A percentile compares a stretch with the other conserved stretches of the same genome.
Evolutionary conservation across 352 stramenopile genomes (phyloP).

Genomic region (Globisporangium spiculum): DNA sequence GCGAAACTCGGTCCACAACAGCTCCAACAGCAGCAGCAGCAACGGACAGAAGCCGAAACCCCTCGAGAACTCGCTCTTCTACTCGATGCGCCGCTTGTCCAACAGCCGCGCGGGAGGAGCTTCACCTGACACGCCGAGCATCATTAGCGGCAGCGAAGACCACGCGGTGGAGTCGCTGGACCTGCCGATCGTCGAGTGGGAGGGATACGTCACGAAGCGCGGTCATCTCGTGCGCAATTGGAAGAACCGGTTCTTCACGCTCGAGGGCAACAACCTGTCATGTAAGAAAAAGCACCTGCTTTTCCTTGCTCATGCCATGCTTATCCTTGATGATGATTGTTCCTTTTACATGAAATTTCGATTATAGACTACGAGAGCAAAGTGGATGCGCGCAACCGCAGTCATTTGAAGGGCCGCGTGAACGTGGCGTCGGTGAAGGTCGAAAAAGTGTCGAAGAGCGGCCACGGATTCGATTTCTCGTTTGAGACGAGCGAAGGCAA

Average conservation of each 20-base stretch:
- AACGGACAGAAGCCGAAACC: conserved; percentile 39
- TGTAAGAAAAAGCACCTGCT: conserved; percentile 31
- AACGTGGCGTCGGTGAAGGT: conserved; percentile 73
- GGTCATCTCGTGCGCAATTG: conserved; percentile 86
- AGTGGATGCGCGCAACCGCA: conserved; percentile 82
- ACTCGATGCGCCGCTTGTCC: conserved; percentile 44
- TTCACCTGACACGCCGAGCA: conserved; percentile 8
- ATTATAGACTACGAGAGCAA: conserved; percentile 84
- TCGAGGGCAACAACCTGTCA: conserved; percentile 83
- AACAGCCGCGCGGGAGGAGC: conserved; percentile 34
- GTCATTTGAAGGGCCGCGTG: conserved; percentile 82
- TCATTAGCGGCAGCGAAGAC: conserved; percentile 33
- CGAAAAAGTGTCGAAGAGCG: conserved; percentile 76
- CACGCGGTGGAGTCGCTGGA: conserved; percentile 76
- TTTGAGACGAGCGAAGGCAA: conserved; percentile 86
- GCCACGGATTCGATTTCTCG: conserved; percentile 80
- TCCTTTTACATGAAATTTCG: not conserved
- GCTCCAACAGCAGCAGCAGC: conserved; percentile 42
- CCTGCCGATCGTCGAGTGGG: conserved; percentile 85
- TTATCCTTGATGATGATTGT: not conserved
- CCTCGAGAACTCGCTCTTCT: conserved; percentile 46
- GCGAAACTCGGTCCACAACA: conserved; percentile 31
- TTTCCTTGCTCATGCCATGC: not conserved
- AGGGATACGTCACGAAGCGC: conserved; percentile 89
- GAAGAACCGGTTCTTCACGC: conserved; percentile 86